A percentile compares a stretch with the other conserved stretches of the same genome.
Evolutionary conservation across 352 stramenopile genomes (phyloP).

Genomic region (Pythium sukuiense): DNA sequence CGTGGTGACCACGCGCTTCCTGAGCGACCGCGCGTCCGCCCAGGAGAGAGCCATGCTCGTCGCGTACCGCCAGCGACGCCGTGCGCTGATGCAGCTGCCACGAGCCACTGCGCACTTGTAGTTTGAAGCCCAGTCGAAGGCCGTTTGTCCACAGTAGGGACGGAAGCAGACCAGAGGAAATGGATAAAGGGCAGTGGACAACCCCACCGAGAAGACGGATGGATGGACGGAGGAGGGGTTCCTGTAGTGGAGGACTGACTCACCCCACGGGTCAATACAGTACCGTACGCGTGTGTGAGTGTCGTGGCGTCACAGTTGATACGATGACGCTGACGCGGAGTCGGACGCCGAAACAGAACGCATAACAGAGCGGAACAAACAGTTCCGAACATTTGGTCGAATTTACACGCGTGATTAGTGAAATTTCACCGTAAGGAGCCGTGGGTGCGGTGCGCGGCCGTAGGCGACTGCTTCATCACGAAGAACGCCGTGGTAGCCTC

Average conservation of each 20-base stretch:
- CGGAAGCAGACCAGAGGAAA: too few species aligned
- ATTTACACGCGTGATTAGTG: background rate
- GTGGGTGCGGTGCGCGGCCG: background rate
- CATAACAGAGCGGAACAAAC: background rate
- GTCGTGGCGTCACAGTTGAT: too few species aligned
- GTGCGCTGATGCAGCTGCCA: background rate
- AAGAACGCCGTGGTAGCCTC: conserved; percentile 5
- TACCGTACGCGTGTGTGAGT: too few species aligned
- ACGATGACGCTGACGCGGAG: too few species aligned
- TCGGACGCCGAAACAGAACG: background rate
- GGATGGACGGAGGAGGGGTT: too few species aligned
- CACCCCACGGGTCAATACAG: too few species aligned
- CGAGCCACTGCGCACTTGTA: background rate
- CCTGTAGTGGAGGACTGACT: too few species aligned
- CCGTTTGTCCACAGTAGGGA: too few species aligned
- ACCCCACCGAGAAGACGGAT: too few species aligned
- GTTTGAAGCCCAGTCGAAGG: too few species aligned
- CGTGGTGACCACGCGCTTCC: conserved; percentile 2
- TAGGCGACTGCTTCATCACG: conserved; percentile 15
- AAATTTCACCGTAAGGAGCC: too few species aligned
- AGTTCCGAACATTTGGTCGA: background rate
- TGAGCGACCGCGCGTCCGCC: background rate
- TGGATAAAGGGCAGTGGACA: too few species aligned
- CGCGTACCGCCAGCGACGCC: background rate
- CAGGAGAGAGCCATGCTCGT: background rate